A percentile compares a stretch with the other conserved stretches of the same genome.
These are phyloP conservation scores for Erucastrum elatum DNA, from an alignment of 345 rosid genomes.

Conservation along the genomic window DNA sequence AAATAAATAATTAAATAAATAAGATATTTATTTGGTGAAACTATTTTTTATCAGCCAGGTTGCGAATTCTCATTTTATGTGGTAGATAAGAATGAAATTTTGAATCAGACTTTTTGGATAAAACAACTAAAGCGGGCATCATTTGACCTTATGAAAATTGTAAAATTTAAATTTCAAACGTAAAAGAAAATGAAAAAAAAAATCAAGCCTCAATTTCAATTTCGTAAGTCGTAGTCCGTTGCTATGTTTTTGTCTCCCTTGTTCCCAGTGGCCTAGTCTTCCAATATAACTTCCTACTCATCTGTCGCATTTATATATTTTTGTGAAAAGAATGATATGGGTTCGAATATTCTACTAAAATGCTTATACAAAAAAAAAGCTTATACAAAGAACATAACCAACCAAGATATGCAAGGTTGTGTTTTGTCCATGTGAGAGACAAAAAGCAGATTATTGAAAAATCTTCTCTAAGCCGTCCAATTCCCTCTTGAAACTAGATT, in stretches of 20 bases:
- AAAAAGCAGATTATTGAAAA: background rate
- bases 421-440: background rate
- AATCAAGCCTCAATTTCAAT: background rate
- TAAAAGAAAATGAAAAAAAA: background rate
- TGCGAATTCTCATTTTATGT: background rate
- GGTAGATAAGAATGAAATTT: background rate
- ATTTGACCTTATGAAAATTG: background rate
- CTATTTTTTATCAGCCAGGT: background rate
- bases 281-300: background rate
- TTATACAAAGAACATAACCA: background rate
- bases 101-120: background rate
- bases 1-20: background rate
- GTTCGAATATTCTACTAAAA: background rate
- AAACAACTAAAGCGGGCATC: background rate
- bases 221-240: background rate
- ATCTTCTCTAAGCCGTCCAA: background rate
- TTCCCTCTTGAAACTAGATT: slow-evolving; percentile 1
- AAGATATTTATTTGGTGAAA: background rate
- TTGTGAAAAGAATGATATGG: background rate
- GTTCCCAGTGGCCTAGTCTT: background rate
- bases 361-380: background rate
- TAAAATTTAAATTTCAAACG: background rate
- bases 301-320: background rate
- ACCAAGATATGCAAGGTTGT: background rate
- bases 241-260: background rate